Conservation (phyloP, 2,329 filamentous ascomycete genomes). For the Neophaeococcomyces mojaviensis region DNA sequence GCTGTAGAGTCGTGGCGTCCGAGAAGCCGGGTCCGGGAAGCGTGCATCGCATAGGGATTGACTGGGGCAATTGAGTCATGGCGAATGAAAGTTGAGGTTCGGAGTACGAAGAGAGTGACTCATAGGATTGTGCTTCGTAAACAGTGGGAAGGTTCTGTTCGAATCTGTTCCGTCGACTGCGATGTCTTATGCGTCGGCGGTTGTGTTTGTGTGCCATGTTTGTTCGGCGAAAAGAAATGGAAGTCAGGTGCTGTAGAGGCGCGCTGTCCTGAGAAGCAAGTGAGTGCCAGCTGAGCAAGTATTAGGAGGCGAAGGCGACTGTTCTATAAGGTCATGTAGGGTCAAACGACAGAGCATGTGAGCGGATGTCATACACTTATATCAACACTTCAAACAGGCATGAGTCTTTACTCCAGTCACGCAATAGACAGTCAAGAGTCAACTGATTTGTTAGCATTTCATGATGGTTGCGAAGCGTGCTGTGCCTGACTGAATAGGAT, state of each 20-base stretch:
- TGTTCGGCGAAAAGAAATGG: neutral
- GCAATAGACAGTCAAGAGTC: too few relatives aligned
- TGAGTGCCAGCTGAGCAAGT: conserved; percentile 13
- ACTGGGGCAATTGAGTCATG: neutral
- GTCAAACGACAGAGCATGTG: too few relatives aligned
- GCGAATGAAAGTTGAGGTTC: conserved; percentile 4
- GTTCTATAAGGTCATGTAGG: too few relatives aligned
- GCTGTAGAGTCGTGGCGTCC: neutral
- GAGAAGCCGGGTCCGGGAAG: neutral
- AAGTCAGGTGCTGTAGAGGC: neutral
- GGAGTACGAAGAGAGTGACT: neutral
- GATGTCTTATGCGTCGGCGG: conserved; percentile 37
- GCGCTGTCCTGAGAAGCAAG: conserved; percentile 15
- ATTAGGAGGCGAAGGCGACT: too few relatives aligned
- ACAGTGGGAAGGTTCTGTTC: conserved; percentile 8
- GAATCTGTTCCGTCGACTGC: conserved; percentile 24
- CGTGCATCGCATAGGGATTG: neutral
- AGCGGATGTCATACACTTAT: too few relatives aligned
- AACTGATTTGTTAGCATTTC: too few relatives aligned
- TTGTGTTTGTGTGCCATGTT: conserved; percentile 42
- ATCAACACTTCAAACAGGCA: too few relatives aligned
- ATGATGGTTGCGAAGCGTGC: too few relatives aligned
- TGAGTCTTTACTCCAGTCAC: too few relatives aligned
- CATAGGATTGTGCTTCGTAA: conserved; percentile 22
- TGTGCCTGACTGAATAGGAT: too few relatives aligned